Evolutionary conservation across 352 stramenopile genomes (phyloP).

Genomic region (Globisporangium radiosum): DNA sequence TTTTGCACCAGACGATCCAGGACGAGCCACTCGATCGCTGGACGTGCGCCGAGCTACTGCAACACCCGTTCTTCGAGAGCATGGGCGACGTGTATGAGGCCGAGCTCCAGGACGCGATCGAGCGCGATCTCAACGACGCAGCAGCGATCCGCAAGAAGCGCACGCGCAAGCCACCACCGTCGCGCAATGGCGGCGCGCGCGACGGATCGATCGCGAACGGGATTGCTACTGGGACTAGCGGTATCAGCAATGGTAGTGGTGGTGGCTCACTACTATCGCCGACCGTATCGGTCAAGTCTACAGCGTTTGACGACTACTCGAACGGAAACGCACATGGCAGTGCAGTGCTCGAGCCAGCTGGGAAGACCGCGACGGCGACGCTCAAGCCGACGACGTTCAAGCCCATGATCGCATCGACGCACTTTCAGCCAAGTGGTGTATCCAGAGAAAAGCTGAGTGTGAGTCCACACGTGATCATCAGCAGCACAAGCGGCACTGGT

Average conservation of each 20-base stretch:
- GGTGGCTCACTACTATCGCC: slow-evolving; percentile 5
- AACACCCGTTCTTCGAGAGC: slow-evolving; percentile 69
- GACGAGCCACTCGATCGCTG: slow-evolving; percentile 75
- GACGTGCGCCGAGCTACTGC: slow-evolving; percentile 70
- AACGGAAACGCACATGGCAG: background rate
- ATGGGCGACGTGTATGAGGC: slow-evolving; percentile 46
- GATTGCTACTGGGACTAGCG: too few species aligned
- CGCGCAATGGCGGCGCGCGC: slow-evolving; percentile 4
- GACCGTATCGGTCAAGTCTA: slow-evolving; percentile 9
- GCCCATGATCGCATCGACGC: slow-evolving; percentile 10
- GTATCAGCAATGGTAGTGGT: background rate
- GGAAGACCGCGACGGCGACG: slow-evolving; percentile 3
- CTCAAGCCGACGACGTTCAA: slow-evolving; percentile 25
- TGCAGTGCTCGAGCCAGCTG: background rate
- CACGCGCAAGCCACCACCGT: slow-evolving; percentile 33
- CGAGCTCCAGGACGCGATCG: slow-evolving; percentile 67
- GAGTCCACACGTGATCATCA: background rate
- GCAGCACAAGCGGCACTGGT: background rate
- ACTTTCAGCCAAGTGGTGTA: background rate
- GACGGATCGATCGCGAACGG: too few species aligned
- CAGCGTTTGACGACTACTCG: slow-evolving; percentile 15
- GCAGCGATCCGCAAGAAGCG: slow-evolving; percentile 57
- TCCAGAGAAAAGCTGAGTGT: background rate
- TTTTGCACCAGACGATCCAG: slow-evolving; percentile 66
- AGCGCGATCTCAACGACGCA: slow-evolving; percentile 55